phyloP scores from a whole-genome alignment of 1,284 basidiomycete species.

The Trametes versicolor region DNA sequence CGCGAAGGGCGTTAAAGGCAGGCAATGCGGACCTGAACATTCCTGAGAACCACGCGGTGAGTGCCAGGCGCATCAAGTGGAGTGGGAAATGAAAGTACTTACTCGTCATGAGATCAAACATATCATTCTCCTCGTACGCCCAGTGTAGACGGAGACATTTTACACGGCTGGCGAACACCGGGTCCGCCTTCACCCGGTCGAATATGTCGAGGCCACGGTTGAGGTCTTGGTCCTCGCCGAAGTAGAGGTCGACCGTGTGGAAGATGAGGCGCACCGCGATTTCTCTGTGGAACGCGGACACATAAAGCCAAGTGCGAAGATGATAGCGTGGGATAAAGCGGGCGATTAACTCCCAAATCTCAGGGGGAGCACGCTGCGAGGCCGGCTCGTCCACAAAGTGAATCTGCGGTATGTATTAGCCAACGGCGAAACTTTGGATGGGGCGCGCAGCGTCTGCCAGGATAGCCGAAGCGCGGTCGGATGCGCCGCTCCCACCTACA shows the following conservation, averaged over 20 bases:
- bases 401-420: constrained; percentile 48
- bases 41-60: constrained; percentile 43
- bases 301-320: constrained; percentile 70
- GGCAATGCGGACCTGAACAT: constrained; percentile 69
- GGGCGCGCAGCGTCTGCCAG: not conserved
- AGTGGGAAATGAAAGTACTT: constrained; percentile 38
- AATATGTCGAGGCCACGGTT: constrained; percentile 71
- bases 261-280: constrained; percentile 71
- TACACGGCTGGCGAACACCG: constrained; percentile 63
- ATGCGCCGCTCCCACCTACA: not conserved
- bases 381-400: constrained; percentile 63
- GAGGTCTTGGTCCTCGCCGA: constrained; percentile 66
- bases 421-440: not conserved
- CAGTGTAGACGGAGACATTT: constrained; percentile 69
- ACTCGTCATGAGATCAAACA: constrained; percentile 70
- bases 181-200: constrained; percentile 68
- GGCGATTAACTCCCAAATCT: constrained; percentile 75
- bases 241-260: constrained; percentile 70
- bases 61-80: not conserved
- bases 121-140: constrained; percentile 72
- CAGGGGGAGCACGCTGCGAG: constrained; percentile 64
- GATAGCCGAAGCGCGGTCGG: not conserved
- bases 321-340: constrained; percentile 67
- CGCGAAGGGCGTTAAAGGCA: constrained; percentile 63
- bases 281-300: constrained; percentile 68